A percentile compares a stretch with the other conserved stretches of the same genome.
Evolutionary conservation across 768 basidiomycete species (phyloP).

Genomic region (Mycena kentingensis): DNA sequence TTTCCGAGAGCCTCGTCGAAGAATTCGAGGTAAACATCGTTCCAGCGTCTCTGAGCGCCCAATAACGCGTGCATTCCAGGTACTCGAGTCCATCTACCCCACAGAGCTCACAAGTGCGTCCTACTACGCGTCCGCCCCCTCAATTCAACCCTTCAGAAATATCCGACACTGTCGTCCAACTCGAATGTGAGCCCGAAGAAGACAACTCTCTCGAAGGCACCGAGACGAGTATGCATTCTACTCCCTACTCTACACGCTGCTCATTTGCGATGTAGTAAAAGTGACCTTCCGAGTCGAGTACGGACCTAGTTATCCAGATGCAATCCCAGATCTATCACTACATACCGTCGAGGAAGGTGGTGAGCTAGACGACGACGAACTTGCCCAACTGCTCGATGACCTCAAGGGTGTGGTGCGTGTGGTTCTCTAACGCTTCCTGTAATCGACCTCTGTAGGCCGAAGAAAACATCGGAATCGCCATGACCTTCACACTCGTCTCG

Average conservation of each 20-base stretch:
- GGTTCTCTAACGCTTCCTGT: constrained; percentile 1
- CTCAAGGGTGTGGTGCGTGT: constrained; percentile 58
- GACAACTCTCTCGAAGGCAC: constrained; percentile 59
- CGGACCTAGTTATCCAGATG: constrained; percentile 82
- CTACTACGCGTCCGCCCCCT: constrained; percentile 32
- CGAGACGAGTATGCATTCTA: constrained; percentile 50
- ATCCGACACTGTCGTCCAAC: constrained; percentile 78
- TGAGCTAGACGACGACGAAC: constrained; percentile 58
- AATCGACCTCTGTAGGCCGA: constrained; percentile 54
- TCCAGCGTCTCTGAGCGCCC: constrained; percentile 8
- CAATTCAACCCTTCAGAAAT: constrained; percentile 63
- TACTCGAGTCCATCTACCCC: constrained; percentile 86
- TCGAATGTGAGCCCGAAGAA: constrained; percentile 83
- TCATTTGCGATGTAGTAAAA: constrained; percentile 54
- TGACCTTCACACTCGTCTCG: constrained; percentile 94
- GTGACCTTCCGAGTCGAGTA: constrained; percentile 76
- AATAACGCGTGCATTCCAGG: too few relatives aligned
- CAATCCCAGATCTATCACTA: constrained; percentile 71
- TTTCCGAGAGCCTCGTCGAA: constrained; percentile 55
- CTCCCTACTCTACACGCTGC: constrained; percentile 18
- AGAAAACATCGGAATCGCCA: constrained; percentile 92
- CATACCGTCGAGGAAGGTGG: constrained; percentile 64
- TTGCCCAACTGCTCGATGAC: constrained; percentile 54
- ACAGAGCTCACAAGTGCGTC: constrained; percentile 89
- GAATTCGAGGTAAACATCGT: constrained; percentile 77